Evolutionary conservation across 495 filamentous ascomycete species (phyloP).

Genomic region (Lineolata rhizophorae): DNA sequence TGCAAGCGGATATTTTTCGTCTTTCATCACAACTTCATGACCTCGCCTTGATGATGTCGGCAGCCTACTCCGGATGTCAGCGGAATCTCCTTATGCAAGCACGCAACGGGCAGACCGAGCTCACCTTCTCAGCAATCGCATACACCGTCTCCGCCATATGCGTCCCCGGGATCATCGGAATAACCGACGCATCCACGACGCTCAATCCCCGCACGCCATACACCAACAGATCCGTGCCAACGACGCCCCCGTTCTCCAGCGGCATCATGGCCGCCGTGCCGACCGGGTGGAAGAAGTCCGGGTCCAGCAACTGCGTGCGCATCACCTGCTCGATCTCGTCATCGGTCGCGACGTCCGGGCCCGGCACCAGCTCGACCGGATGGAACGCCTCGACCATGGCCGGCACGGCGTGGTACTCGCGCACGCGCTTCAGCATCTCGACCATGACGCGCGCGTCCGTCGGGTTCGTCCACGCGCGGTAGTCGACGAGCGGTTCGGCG

Average conservation of each 20-base stretch:
- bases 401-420: too few species aligned
- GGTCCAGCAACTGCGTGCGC: conserved; percentile 1
- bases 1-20: too few species aligned
- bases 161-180: conserved; percentile 7
- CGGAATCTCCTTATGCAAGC: too few species aligned
- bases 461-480: conserved; percentile 5
- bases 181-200: conserved; percentile 10
- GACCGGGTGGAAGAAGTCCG: conserved; percentile 1
- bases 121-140: conserved; percentile 12
- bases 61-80: too few species aligned
- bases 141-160: conserved; percentile 5
- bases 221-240: conserved; percentile 10
- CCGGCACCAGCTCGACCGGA: conserved; percentile 1
- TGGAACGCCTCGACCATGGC: too few species aligned
- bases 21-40: too few species aligned
- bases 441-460: conserved; percentile 3
- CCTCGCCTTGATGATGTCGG: too few species aligned
- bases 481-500: conserved; percentile 5
- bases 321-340: conserved; percentile 1
- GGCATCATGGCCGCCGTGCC: conserved; percentile 1
- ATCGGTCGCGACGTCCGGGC: conserved; percentile 1
- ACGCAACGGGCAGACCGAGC: too few species aligned
- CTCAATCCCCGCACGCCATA: conserved; percentile 9
- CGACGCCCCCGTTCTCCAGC: conserved; percentile 4
- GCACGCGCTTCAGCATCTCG: conserved; percentile 1